These are phyloP conservation scores for Penicillium sp. DNA, from an alignment of 2,329 filamentous ascomycete species.

Conservation along the genomic window DNA sequence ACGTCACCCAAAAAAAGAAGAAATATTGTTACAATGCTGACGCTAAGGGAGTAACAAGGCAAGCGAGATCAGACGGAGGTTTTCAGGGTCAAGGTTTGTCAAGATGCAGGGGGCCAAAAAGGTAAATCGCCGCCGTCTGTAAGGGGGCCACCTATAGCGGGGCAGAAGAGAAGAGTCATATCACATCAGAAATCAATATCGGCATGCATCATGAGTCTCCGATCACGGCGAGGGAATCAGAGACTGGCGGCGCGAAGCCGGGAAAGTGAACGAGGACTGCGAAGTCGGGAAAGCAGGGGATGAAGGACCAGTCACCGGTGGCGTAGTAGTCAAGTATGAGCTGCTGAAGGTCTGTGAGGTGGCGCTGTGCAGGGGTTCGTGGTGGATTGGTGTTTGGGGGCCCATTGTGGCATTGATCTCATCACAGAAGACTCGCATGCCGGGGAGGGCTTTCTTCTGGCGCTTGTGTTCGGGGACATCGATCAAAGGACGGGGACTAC, in stretches of 20 bases:
- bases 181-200: conserved; percentile 16
- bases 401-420: conserved; percentile 27
- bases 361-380: conserved; percentile 23
- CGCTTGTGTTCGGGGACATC: conserved; percentile 29
- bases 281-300: conserved; percentile 34
- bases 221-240: conserved; percentile 24
- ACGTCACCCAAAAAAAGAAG: conserved; percentile 10
- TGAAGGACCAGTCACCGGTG: conserved; percentile 35
- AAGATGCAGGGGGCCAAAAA: conserved; percentile 8
- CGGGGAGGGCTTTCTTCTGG: conserved; percentile 34
- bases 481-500: conserved; percentile 26
- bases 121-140: conserved; percentile 10
- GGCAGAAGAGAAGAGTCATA: conserved; percentile 6
- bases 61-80: not conserved
- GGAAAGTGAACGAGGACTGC: conserved; percentile 24
- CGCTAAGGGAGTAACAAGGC: conserved; percentile 28
- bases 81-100: not conserved
- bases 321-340: conserved; percentile 32
- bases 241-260: conserved; percentile 30
- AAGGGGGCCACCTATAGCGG: conserved; percentile 10
- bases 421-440: conserved; percentile 37
- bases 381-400: conserved; percentile 23
- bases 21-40: conserved; percentile 29
- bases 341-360: conserved; percentile 31
- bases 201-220: conserved; percentile 5